Conservation (phyloP, 2,329 filamentous ascomycete genomes). For the Botrytis pseudocinerea region DNA sequence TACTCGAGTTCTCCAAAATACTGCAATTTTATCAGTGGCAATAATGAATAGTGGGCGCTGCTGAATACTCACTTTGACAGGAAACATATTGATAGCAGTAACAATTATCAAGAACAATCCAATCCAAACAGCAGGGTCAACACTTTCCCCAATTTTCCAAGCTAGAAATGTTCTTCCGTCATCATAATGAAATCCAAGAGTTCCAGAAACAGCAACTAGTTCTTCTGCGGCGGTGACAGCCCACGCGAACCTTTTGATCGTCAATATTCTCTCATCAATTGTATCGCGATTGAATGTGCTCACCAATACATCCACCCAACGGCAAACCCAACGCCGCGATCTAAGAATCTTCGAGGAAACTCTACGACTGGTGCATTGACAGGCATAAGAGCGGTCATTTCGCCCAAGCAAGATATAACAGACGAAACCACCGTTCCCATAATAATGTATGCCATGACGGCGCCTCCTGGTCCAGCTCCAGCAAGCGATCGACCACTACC, state of each 20-base stretch:
- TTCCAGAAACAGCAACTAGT: conserved; percentile 42
- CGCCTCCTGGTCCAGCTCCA: conserved; percentile 45
- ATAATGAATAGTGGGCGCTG: neutral
- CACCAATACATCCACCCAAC: conserved; percentile 46
- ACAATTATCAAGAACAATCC: conserved; percentile 43
- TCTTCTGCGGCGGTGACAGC: conserved; percentile 43
- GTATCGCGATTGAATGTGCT: conserved; percentile 1
- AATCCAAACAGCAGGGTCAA: conserved; percentile 45
- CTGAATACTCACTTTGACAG: conserved; percentile 41
- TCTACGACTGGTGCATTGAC: conserved; percentile 46
- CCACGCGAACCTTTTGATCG: conserved; percentile 43
- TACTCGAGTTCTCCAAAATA: conserved; percentile 45
- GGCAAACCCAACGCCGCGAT: conserved; percentile 44
- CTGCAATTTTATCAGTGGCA: conserved; percentile 20
- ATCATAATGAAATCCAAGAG: conserved; percentile 44
- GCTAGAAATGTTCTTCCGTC: conserved; percentile 42
- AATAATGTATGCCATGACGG: conserved; percentile 45
- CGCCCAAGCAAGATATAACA: conserved; percentile 47
- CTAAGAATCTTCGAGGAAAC: conserved; percentile 44
- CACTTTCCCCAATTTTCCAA: conserved; percentile 41
- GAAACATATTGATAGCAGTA: conserved; percentile 43
- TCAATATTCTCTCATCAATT: neutral
- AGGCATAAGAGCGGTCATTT: conserved; percentile 46
- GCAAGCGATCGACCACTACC: conserved; percentile 45
- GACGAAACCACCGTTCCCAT: conserved; percentile 48